Percentiles rank a stretch among this genome's conserved stretches.
phyloP scores from a whole-genome alignment of 306 rosid genomes.

The Castanea mollissima region DNA sequence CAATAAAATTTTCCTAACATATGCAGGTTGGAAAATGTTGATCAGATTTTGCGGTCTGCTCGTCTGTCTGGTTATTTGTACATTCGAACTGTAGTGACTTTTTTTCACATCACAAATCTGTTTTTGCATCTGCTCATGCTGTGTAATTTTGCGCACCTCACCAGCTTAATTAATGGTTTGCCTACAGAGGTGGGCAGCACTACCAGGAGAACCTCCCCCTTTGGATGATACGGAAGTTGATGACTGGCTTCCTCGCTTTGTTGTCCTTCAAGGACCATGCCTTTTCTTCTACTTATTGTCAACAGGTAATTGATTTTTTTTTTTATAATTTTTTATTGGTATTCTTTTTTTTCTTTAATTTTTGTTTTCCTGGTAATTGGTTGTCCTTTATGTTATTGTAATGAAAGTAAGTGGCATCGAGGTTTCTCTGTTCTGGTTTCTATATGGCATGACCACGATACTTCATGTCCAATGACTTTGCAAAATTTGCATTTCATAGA shows the following conservation, averaged over 20 bases:
- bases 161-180: slow-evolving; percentile 15
- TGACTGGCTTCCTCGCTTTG: slow-evolving; percentile 93
- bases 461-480: not conserved
- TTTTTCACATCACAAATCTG: slow-evolving; percentile 13
- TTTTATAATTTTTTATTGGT: not conserved
- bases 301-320: slow-evolving; percentile 49
- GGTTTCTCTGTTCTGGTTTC: not conserved
- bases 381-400: not conserved
- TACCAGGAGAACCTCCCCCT: slow-evolving; percentile 87
- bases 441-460: not conserved
- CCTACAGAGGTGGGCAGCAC: slow-evolving; percentile 70
- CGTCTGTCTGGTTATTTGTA: slow-evolving; percentile 74
- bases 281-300: slow-evolving; percentile 63
- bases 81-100: slow-evolving; percentile 68
- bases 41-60: slow-evolving; percentile 79
- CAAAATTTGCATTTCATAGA: not conserved
- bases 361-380: not conserved
- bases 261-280: slow-evolving; percentile 75
- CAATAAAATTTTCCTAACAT: slow-evolving; percentile 14
- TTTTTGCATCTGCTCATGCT: slow-evolving; percentile 9
- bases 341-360: not conserved
- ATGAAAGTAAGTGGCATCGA: not conserved
- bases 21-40: slow-evolving; percentile 78
- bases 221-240: slow-evolving; percentile 73
- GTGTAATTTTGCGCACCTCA: not conserved